Evolutionary conservation across 108 stramenopile genomes (phyloP).

Genomic region (Mayamaea pseudoterrestris): DNA sequence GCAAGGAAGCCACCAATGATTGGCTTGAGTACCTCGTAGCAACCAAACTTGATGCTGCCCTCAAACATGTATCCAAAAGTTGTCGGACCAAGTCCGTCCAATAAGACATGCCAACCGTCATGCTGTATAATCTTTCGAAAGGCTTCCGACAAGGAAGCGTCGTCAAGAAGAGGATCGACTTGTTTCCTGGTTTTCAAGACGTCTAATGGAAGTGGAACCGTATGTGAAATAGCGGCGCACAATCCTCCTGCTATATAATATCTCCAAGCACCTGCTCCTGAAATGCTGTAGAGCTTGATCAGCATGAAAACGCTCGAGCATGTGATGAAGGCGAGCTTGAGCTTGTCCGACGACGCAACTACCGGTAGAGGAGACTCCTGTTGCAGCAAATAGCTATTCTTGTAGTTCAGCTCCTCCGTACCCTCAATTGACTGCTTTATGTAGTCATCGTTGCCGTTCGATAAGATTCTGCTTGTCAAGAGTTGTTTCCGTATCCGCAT

Average conservation of each 20-base stretch:
- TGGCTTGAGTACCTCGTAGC: slow-evolving; percentile 80
- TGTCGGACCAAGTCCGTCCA: slow-evolving; percentile 69
- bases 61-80: slow-evolving; percentile 67
- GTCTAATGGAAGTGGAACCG: slow-evolving; percentile 52
- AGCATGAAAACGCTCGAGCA: too few relatives aligned
- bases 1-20: slow-evolving; percentile 16
- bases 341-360: slow-evolving; percentile 2
- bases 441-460: too few relatives aligned
- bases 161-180: slow-evolving; percentile 34
- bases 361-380: not conserved
- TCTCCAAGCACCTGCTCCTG: slow-evolving; percentile 38
- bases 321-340: too few relatives aligned
- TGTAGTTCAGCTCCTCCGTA: too few relatives aligned
- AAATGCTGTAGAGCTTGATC: too few relatives aligned
- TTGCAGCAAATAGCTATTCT: too few relatives aligned
- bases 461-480: too few relatives aligned
- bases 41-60: slow-evolving; percentile 76
- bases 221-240: slow-evolving; percentile 67
- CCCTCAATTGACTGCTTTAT: too few relatives aligned
- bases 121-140: slow-evolving; percentile 35
- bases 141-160: slow-evolving; percentile 26
- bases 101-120: slow-evolving; percentile 37
- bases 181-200: slow-evolving; percentile 80
- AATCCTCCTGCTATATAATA: slow-evolving; percentile 69
- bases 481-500: too few relatives aligned